phyloP scores from a whole-genome alignment of 1,139 yeast genomes.

The Meyerozyma smithsonii region DNA sequence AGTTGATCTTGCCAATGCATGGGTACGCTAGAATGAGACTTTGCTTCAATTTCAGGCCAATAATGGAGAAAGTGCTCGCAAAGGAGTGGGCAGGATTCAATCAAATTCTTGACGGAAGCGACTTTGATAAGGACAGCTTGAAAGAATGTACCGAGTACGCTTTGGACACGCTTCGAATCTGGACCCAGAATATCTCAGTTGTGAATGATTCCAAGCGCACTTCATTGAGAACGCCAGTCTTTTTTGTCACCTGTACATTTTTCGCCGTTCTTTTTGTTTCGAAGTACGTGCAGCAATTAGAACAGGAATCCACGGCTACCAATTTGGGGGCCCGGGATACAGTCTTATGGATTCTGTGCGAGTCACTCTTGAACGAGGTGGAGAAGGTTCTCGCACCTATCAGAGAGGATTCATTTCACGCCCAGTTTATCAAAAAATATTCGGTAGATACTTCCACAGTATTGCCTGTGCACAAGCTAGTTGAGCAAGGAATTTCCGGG shows the following conservation, averaged over 20 bases:
- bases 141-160: conserved; percentile 56
- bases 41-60: conserved; percentile 53
- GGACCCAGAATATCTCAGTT: conserved; percentile 65
- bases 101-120: conserved; percentile 42
- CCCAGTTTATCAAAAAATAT: conserved; percentile 52
- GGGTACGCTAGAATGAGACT: conserved; percentile 61
- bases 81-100: conserved; percentile 69
- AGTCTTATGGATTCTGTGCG: conserved; percentile 48
- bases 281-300: conserved; percentile 54
- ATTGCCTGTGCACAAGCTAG: conserved; percentile 3
- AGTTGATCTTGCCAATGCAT: conserved; percentile 59
- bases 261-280: conserved; percentile 57
- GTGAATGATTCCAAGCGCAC: conserved; percentile 60
- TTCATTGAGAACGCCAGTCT: conserved; percentile 67
- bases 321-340: conserved; percentile 38
- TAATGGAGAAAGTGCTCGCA: conserved; percentile 51
- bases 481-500: conserved; percentile 21
- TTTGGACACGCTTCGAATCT: conserved; percentile 55
- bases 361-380: conserved; percentile 48
- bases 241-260: conserved; percentile 64
- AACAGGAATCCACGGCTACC: conserved; percentile 25
- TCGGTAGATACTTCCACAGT: background rate
- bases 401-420: conserved; percentile 30
- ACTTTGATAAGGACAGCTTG: conserved; percentile 23
- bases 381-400: conserved; percentile 44